Evolutionary conservation across 2,329 filamentous ascomycete genomes (phyloP).

Genomic region (Alternaria infectoria): DNA sequence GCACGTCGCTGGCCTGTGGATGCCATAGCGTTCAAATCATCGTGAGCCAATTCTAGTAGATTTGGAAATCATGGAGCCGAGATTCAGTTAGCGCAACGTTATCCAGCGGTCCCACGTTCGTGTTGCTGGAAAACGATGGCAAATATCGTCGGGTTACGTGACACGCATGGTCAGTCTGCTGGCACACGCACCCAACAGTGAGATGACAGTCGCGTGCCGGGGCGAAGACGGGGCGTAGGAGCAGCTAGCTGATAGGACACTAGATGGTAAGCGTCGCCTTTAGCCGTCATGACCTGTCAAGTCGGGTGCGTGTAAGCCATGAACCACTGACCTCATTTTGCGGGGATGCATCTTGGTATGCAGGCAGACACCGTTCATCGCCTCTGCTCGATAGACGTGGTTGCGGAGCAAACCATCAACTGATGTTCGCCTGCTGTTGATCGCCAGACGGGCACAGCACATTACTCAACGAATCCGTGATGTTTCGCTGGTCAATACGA

Average conservation of each 20-base stretch:
- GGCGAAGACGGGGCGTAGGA: conserved; percentile 16
- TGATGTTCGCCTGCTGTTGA: not conserved
- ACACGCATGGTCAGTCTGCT: not conserved
- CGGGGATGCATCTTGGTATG: conserved; percentile 4
- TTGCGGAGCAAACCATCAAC: not conserved
- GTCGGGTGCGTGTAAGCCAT: conserved; percentile 9
- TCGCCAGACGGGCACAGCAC: not conserved
- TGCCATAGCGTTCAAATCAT: conserved; percentile 7
- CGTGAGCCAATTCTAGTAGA: conserved; percentile 1
- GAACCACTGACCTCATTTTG: conserved; percentile 16
- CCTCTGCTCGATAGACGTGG: not conserved
- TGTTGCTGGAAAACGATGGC: not conserved
- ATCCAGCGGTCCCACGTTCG: not conserved
- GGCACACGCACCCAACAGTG: conserved; percentile 5
- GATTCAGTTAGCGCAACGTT: conserved; percentile 1
- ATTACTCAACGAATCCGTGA: not conserved
- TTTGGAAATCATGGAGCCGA: conserved; percentile 1
- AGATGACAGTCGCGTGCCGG: conserved; percentile 5
- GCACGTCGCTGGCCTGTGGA: conserved; percentile 13
- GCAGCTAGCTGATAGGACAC: conserved; percentile 19
- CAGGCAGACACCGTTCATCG: not conserved
- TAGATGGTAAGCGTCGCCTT: conserved; percentile 19
- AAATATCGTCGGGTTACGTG: conserved; percentile 1
- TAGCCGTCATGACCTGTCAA: conserved; percentile 22
- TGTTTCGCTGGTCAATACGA: not conserved